Percentiles rank a stretch among this genome's conserved stretches.
Conservation (phyloP, 2,329 filamentous ascomycete species). For the Grosmannia clavigera region DNA sequence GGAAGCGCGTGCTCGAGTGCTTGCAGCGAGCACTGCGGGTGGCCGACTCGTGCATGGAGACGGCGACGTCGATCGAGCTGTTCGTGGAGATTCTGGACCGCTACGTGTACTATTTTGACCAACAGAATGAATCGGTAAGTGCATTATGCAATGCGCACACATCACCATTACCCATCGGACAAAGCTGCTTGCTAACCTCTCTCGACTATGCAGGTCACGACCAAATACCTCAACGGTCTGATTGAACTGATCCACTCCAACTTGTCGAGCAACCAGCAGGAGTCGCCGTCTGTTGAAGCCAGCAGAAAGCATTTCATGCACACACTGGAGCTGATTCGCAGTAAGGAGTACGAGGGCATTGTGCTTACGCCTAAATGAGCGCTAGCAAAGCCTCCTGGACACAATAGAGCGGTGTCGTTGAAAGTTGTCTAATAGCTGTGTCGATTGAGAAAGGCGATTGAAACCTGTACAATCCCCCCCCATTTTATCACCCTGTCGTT, state of each 20-base stretch:
- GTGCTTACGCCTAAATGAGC: conserved; percentile 50
- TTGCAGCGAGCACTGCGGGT: conserved; percentile 89
- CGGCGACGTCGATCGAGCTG: conserved; percentile 88
- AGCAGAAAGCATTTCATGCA: conserved; percentile 90
- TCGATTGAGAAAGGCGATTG: background rate
- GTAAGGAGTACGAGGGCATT: conserved; percentile 85
- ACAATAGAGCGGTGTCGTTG: background rate
- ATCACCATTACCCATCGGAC: too few species aligned
- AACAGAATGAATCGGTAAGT: conserved; percentile 85
- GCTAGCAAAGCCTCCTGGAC: background rate
- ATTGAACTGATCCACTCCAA: conserved; percentile 98
- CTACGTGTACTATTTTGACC: conserved; percentile 99
- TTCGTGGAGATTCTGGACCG: conserved; percentile 98
- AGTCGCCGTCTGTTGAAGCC: conserved; percentile 71
- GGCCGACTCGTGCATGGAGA: conserved; percentile 98
- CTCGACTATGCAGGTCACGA: conserved; percentile 51
- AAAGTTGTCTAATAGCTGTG: background rate
- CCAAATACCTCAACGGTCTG: conserved; percentile 92
- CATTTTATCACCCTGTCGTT: background rate
- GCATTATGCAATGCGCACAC: background rate
- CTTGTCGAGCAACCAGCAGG: conserved; percentile 70
- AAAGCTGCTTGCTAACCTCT: background rate
- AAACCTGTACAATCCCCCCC: background rate
- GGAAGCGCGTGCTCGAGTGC: conserved; percentile 92
- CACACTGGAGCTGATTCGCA: conserved; percentile 85